Evolutionary conservation across 352 stramenopile species (phyloP), one percentile per base, ranked within the genome.

Genomic region (Phytophthora agathidicida): DNA sequence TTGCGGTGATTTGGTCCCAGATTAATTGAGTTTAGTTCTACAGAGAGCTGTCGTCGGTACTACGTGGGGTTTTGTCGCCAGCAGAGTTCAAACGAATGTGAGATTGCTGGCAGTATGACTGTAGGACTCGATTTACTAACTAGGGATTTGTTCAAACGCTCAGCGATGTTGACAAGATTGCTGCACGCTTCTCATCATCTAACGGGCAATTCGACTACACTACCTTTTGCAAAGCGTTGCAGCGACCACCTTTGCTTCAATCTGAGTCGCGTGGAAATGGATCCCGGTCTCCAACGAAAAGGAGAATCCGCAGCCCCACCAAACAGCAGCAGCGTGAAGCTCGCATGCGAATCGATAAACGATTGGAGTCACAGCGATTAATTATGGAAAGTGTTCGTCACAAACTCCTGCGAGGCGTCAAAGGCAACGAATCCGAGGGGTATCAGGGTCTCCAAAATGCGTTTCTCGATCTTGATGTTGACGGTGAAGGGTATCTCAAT

Each of bases 331-430:
- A 46, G n/a, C 48, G 49, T 26, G 48, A 55, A 33, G 16, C 13
- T 19, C 42, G 45, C 10, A 83, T 89, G 22, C 77, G 75, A 3
- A 60, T 88, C 1, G 77, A 88, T 33, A 57, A 65, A 13, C 71
- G 75, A 9, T 44, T 90, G 3, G 77, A 88, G 44, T 68, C 61
- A 0, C 80, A 88, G 42, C 65, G 75, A 0, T 28, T 86, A 14
- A 43, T 85, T 2, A 71, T 65, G 32, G 59, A 75, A 17, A 81
- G 71, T 28, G 75, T 88, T 38, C 77, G 77, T 5, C 66, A 65
- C 10, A 90, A 90, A 56, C 59, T 88, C 7, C 59, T 88, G 8
- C 71, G 54, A 10, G 80, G 80, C 0, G 46, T 86, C 4, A 36
- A 77, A 23, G 64, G 72, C 3, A 26, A 55, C 5, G 53, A 72